Percentiles rank a stretch among this genome's conserved stretches.
Evolutionary conservation across 2,329 filamentous ascomycete species (phyloP).

Genomic region (Dichotomopilus funicola): DNA sequence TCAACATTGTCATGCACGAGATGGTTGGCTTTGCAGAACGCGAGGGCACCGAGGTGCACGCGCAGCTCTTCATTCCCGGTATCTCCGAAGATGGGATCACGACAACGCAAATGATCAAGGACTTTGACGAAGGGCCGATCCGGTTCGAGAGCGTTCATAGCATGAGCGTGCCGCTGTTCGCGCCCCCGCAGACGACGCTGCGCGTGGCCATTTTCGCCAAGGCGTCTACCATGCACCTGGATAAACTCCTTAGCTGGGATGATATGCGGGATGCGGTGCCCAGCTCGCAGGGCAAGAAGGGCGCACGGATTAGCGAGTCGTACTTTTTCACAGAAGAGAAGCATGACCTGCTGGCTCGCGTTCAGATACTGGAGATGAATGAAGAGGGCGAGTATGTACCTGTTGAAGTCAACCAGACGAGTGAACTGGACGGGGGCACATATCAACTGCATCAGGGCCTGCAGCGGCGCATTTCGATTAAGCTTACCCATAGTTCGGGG

Average conservation of each 20-base stretch:
- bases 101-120: constrained; percentile 87
- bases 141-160: constrained; percentile 97
- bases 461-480: constrained; percentile 80
- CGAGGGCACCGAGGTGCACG: constrained; percentile 92
- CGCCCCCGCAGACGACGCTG: constrained; percentile 65
- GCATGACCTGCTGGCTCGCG: constrained; percentile 81
- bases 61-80: constrained; percentile 90
- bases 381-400: constrained; percentile 87
- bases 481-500: constrained; percentile 84
- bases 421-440: constrained; percentile 76
- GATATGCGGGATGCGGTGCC: constrained; percentile 82
- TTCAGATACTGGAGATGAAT: constrained; percentile 86
- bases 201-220: constrained; percentile 87
- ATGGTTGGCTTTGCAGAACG: constrained; percentile 90
- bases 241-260: constrained; percentile 97
- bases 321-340: constrained; percentile 92
- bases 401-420: constrained; percentile 85
- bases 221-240: constrained; percentile 87
- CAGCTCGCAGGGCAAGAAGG: constrained; percentile 50
- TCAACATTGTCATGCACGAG: constrained; percentile 98
- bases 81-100: constrained; percentile 87
- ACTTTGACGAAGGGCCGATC: constrained; percentile 88
- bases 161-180: constrained; percentile 84
- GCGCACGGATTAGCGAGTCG: constrained; percentile 73
- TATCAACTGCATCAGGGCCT: constrained; percentile 95